Conservation (phyloP, 331 rosid genomes). For the Malus hybrid region DNA sequence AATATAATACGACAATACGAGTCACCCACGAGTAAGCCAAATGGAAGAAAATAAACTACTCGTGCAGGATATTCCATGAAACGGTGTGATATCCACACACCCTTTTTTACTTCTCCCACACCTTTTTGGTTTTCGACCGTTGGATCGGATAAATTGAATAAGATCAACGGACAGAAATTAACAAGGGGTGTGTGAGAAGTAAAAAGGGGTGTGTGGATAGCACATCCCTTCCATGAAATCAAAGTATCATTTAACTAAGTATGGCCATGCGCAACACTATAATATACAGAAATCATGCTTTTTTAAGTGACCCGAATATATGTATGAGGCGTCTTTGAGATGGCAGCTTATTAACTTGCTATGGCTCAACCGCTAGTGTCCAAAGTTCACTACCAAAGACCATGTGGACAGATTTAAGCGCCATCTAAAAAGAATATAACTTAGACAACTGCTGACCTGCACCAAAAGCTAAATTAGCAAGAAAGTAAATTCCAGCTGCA, state of each 20-base stretch:
- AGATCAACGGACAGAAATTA: too few species aligned
- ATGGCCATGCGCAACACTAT: not conserved
- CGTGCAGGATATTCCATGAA: too few species aligned
- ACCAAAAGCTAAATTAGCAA: conserved; percentile 2
- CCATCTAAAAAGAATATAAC: conserved; percentile 4
- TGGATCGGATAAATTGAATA: too few species aligned
- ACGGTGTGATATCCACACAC: too few species aligned
- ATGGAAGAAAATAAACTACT: not conserved
- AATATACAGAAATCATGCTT: not conserved
- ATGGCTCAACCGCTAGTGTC: not conserved
- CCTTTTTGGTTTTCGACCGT: too few species aligned
- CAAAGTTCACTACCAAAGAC: conserved; percentile 1
- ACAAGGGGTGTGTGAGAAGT: too few species aligned
- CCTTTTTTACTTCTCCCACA: too few species aligned
- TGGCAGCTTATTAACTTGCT: not conserved
- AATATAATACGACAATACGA: not conserved
- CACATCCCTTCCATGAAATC: too few species aligned
- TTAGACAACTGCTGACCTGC: conserved; percentile 15
- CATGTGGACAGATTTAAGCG: conserved; percentile 8
- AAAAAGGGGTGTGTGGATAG: too few species aligned
- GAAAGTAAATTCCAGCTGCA: conserved; percentile 2
- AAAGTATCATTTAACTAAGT: too few species aligned
- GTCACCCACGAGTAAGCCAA: not conserved
- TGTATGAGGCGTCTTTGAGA: not conserved
- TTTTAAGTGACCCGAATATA: not conserved